Evolutionary conservation across 106 monocot species (phyloP).

Genomic region (Acorus gramineus): DNA sequence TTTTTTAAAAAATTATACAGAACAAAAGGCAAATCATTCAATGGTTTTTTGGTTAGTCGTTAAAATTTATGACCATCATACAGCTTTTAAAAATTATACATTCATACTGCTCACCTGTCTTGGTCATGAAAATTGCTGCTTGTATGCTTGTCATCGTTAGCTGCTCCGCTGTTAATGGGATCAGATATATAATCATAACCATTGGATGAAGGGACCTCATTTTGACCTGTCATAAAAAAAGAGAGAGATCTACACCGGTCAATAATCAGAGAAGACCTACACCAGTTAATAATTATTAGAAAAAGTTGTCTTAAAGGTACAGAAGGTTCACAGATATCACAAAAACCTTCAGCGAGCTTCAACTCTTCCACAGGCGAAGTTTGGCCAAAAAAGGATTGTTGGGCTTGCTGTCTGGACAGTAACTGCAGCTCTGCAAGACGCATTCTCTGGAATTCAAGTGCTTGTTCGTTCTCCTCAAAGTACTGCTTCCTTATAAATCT

Average conservation of each 20-base stretch:
- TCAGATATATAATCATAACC: slow-evolving; percentile 19
- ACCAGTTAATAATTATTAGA: background rate
- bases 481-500: slow-evolving; percentile 17
- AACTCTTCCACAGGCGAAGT: slow-evolving; percentile 12
- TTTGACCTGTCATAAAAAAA: slow-evolving; percentile 5
- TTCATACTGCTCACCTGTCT: slow-evolving; percentile 18
- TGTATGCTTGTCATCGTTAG: slow-evolving; percentile 17
- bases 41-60: too few relatives aligned
- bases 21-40: too few relatives aligned
- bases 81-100: background rate
- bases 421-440: slow-evolving; percentile 11
- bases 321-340: background rate
- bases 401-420: background rate
- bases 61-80: too few relatives aligned
- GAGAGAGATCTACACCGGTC: background rate
- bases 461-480: slow-evolving; percentile 14
- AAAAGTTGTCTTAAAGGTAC: background rate
- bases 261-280: background rate
- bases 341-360: slow-evolving; percentile 23
- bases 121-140: slow-evolving; percentile 18
- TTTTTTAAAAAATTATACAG: too few relatives aligned
- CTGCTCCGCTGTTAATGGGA: slow-evolving; percentile 7
- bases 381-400: background rate
- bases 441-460: slow-evolving; percentile 22
- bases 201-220: slow-evolving; percentile 6